Evolutionary conservation across 441 rosid species (phyloP), one percentile per base, ranked within the genome.

Genomic region (Populus hybrid): DNA sequence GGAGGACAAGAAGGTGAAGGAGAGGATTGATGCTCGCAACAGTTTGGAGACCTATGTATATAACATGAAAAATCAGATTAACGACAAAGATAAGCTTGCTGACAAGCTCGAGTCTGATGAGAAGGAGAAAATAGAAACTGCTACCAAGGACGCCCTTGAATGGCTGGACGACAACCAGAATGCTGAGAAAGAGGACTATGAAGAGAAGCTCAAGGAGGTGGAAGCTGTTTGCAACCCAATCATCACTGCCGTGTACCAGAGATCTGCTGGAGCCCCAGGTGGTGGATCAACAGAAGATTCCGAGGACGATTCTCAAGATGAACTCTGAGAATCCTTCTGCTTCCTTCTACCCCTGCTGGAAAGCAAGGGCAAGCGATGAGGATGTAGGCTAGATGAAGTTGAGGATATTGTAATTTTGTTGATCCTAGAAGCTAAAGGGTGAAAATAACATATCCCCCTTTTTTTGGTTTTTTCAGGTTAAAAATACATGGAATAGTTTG

Each of bases 1-100:
- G 82, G 99, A 94, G 80, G 99, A 95, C 86, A 95, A 92, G 89
- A 95, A 92, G 86, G 97, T 95, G 69, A 94, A 95, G 89, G 98
- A 95, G 85, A 89, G 77, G 73, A 91, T 95, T 5, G 98, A 94
- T 72, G 97, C 99, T 0, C 90, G 98, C 10, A 95, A 95, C 86
- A 76, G 92, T 81, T 82, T 95, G 1, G 99, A 95, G 86, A 94
- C 97, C 0, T 95, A 94, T n/a, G 76, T 90, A 9, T 95, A 94
- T 85, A 95, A 95, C 95, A 90, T 95, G 99, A 95, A 94, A 83
- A 95, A 94, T 93, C 99, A 95, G 88, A 79, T 94, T 42, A 89
- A 45, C 26, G 99, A 95, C 90, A 93, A 93, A 78, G 98, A 95
- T 86, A 93, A 93, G 92, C 93, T 95, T 6, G 98, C 98, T 0